Evolutionary conservation across 2,329 filamentous ascomycete species (phyloP), one percentile per base, ranked within the genome.

Genomic region (Xylariales sp.): DNA sequence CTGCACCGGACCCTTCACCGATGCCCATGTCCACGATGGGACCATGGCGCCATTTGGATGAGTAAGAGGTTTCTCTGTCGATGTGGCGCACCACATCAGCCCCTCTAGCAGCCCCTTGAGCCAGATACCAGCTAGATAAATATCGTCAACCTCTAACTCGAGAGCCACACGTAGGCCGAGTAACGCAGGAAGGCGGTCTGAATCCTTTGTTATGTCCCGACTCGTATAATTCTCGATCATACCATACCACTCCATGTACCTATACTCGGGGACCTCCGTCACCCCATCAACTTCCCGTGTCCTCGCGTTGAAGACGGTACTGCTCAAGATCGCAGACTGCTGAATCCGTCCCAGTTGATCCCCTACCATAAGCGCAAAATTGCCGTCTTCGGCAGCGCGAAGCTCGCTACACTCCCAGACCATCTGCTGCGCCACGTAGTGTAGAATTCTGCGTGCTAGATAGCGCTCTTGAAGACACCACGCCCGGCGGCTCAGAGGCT

Each of bases 11-110:
- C 69, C 68, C 6, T 56, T 45, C 1, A 74, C 67, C 1, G 72
- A 72, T 32, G 73, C 73, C 73, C 74, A 76, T 1, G 73, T 73
- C 73, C 74, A 76, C 1, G 72, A 73, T 5, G 74, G 75, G 2
- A 68, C 71, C 3, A 68, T 45, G 23, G 70, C 71, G 10, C 39
- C 32, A 14, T n/a, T 30, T 3, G 63, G 57, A 9, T 43, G 57
- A 18, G 36, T 32, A 39, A 64, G 61, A 1, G 23, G 12, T 39
- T 58, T 54, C 2, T 62, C 28, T 12, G 39, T 32, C 3, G 30
- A 36, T 46, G 43, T 54, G 3, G 52, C 3, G 23, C 52, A 52
- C 74, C 71, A 75, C 12, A 69, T 39, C 10, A 74, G 32, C 1
- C 70, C 69, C 39, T 73, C 67, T 8, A 68, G 18, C 16, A 75